phyloP scores from a whole-genome alignment of 2,329 filamentous ascomycete species.

The Drechmeria coniospora region DNA sequence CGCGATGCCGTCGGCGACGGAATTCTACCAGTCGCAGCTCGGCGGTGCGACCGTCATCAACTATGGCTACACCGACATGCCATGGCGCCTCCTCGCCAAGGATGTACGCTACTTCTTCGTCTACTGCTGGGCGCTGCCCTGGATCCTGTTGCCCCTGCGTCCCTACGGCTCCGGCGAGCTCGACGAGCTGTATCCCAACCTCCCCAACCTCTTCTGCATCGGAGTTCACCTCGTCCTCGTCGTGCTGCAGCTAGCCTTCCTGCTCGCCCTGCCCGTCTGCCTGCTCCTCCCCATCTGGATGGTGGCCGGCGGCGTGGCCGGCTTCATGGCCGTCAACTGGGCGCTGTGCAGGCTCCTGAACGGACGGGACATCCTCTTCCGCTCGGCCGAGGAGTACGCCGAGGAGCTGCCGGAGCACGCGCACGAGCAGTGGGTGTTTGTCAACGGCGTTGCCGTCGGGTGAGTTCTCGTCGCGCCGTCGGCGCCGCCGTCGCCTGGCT shows the following conservation, averaged over 20 bases:
- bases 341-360: conserved; percentile 35
- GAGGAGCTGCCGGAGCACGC: conserved; percentile 31
- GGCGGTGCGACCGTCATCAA: conserved; percentile 41
- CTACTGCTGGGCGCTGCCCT: conserved; percentile 41
- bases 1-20: conserved; percentile 20
- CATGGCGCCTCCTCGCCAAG: conserved; percentile 32
- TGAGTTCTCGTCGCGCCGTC: conserved; percentile 17
- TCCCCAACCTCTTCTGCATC: conserved; percentile 40
- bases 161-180: conserved; percentile 36
- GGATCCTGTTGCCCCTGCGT: conserved; percentile 41
- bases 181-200: conserved; percentile 48
- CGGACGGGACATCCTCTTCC: conserved; percentile 30
- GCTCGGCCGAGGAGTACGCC: conserved; percentile 38
- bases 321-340: conserved; percentile 35
- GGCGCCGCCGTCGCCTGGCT: not conserved
- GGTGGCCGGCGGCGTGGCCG: conserved; percentile 20
- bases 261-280: conserved; percentile 39
- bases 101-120: conserved; percentile 41
- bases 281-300: conserved; percentile 33
- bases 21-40: conserved; percentile 43
- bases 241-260: conserved; percentile 42
- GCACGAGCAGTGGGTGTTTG: conserved; percentile 63
- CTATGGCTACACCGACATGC: conserved; percentile 44
- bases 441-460: conserved; percentile 57
- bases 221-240: conserved; percentile 41